A percentile compares a stretch with the other conserved stretches of the same genome.
Conservation (phyloP, 805 yeast species). For the Teunomyces atbi region DNA sequence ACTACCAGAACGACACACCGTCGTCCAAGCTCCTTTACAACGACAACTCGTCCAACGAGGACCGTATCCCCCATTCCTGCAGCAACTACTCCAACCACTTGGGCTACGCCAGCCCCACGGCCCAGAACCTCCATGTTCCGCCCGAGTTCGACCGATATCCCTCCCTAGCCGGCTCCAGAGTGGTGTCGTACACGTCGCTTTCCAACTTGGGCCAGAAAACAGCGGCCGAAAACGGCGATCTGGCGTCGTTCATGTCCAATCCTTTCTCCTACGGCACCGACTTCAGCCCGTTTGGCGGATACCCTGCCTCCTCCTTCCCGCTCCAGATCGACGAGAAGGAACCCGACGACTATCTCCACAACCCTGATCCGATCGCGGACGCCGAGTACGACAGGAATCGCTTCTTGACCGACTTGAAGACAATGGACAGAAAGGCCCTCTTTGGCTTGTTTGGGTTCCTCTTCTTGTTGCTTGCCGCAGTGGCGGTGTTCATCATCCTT, state of each 20-base stretch:
- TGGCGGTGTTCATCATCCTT: conserved; percentile 19
- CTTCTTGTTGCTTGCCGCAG: conserved; percentile 15
- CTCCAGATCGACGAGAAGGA: conserved; percentile 29
- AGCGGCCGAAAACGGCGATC: conserved; percentile 8
- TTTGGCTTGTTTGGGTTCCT: conserved; percentile 22
- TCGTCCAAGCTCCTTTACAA: conserved; percentile 34
- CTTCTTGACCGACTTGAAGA: conserved; percentile 22
- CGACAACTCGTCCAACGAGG: conserved; percentile 15
- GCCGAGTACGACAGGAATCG: conserved; percentile 29
- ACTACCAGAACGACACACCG: conserved; percentile 42
- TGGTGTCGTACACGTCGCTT: conserved; percentile 47
- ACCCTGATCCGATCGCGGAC: conserved; percentile 30
- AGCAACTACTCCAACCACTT: conserved; percentile 7
- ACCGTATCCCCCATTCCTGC: conserved; percentile 5
- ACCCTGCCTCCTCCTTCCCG: conserved; percentile 28
- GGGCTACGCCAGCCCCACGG: conserved; percentile 1
- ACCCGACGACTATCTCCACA: conserved; percentile 28
- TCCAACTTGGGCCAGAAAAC: conserved; percentile 9
- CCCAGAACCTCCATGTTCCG: conserved; percentile 38
- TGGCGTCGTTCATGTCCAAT: conserved; percentile 15
- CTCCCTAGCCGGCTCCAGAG: conserved; percentile 55
- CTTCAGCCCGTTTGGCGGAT: conserved; percentile 29
- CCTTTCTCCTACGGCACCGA: conserved; percentile 22
- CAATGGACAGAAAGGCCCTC: conserved; percentile 22
- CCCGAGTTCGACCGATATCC: conserved; percentile 71